A percentile compares a stretch with the other conserved stretches of the same genome.
Evolutionary conservation across 176 grass and related monocot genomes (phyloP).

Genomic region (Aegilops bicornis): DNA sequence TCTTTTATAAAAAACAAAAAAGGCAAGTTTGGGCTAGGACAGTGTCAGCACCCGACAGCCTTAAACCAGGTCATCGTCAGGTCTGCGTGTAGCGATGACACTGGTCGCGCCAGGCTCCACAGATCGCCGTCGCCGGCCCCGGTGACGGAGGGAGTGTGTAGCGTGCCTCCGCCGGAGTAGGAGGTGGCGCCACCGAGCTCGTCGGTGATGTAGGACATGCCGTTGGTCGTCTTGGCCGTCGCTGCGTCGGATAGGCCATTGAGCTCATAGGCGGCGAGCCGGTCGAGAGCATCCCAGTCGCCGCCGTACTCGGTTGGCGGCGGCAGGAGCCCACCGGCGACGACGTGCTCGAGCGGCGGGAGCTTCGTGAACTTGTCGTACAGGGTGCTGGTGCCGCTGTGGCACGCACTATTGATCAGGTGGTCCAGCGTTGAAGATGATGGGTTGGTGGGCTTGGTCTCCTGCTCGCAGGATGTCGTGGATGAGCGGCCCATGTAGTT

Average conservation of each 20-base stretch:
- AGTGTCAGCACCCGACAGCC: no score
- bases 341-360: slow-evolving; percentile 56
- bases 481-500: slow-evolving; percentile 49
- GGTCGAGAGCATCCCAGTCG: slow-evolving; percentile 69
- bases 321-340: background rate
- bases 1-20: no score
- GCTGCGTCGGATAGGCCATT: slow-evolving; percentile 30
- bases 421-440: background rate
- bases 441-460: slow-evolving; percentile 33
- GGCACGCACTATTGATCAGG: background rate
- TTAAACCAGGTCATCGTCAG: slow-evolving; percentile 27
- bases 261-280: slow-evolving; percentile 55
- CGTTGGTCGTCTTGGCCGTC: slow-evolving; percentile 23
- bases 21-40: no score
- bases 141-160: background rate
- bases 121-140: slow-evolving; percentile 55
- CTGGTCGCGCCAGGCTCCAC: slow-evolving; percentile 77
- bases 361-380: slow-evolving; percentile 74
- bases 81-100: slow-evolving; percentile 51
- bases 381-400: background rate
- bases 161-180: no score
- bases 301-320: background rate
- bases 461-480: slow-evolving; percentile 32
- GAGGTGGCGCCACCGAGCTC: background rate
- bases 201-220: slow-evolving; percentile 23